Evolutionary conservation across 2,329 filamentous ascomycete genomes (phyloP).

Genomic region (Fusarium kyushuense): DNA sequence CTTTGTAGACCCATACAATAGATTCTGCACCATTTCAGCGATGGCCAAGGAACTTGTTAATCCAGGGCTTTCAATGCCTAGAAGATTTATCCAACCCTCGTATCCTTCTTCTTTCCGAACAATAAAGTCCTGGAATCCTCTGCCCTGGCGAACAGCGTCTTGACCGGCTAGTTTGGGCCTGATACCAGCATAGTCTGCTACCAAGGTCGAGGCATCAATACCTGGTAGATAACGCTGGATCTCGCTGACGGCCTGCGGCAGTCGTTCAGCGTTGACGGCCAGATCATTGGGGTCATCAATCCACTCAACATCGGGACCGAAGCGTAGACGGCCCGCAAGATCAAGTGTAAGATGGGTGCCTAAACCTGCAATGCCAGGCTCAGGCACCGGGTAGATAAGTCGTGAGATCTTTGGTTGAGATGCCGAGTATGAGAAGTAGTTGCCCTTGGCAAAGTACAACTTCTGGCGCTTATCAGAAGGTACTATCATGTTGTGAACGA

Average conservation of each 20-base stretch:
- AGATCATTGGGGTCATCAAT: conserved; percentile 78
- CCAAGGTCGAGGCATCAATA: conserved; percentile 74
- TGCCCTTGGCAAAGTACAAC: conserved; percentile 91
- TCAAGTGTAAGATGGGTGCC: conserved; percentile 96
- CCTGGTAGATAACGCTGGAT: conserved; percentile 84
- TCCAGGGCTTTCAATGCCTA: conserved; percentile 94
- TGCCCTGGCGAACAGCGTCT: conserved; percentile 71
- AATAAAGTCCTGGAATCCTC: conserved; percentile 85
- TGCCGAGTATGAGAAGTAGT: conserved; percentile 87
- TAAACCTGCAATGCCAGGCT: conserved; percentile 83
- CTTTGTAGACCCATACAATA: conserved; percentile 58
- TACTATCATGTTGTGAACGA: conserved; percentile 85
- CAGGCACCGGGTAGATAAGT: conserved; percentile 88
- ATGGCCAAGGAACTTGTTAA: conserved; percentile 90
- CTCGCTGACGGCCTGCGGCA: conserved; percentile 76
- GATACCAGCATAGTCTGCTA: conserved; percentile 90
- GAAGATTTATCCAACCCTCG: conserved; percentile 85
- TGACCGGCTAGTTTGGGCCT: conserved; percentile 80
- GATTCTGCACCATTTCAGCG: conserved; percentile 75
- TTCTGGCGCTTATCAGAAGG: conserved; percentile 66
- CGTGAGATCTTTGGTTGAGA: conserved; percentile 73
- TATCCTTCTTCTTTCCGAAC: conserved; percentile 82
- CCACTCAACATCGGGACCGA: conserved; percentile 97
- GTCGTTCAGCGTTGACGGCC: conserved; percentile 71
- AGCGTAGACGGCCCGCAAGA: conserved; percentile 83